A percentile compares a stretch with the other conserved stretches of the same genome.
Evolutionary conservation across 441 rosid genomes (phyloP).

Genomic region (Gossypium schwendimanii): DNA sequence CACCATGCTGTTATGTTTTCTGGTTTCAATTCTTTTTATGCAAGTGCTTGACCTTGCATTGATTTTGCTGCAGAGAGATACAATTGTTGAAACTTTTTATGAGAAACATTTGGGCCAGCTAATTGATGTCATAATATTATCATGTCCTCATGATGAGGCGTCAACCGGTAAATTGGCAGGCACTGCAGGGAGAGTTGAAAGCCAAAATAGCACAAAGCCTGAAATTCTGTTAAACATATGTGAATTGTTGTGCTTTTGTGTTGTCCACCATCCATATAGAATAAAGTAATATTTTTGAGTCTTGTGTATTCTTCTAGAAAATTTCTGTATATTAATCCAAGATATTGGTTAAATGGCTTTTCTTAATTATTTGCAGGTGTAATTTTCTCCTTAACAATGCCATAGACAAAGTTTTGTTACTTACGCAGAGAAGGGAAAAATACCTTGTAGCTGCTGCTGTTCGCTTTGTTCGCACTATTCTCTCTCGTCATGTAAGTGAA

Average conservation of each 20-base stretch:
- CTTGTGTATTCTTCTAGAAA: slow-evolving; percentile 5
- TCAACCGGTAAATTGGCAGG: slow-evolving; percentile 40
- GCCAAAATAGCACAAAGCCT: slow-evolving; percentile 52
- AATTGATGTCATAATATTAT: slow-evolving; percentile 75
- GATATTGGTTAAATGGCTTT: slow-evolving; percentile 8
- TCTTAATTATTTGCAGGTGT: slow-evolving; percentile 55
- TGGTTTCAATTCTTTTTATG: not conserved
- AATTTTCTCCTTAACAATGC: slow-evolving; percentile 83
- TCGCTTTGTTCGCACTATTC: slow-evolving; percentile 90
- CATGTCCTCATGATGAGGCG: slow-evolving; percentile 46
- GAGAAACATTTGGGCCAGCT: slow-evolving; percentile 91
- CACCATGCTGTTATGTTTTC: slow-evolving; percentile 13
- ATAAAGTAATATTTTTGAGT: slow-evolving; percentile 57
- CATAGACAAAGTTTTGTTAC: slow-evolving; percentile 77
- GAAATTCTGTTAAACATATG: slow-evolving; percentile 87
- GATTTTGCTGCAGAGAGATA: slow-evolving; percentile 66
- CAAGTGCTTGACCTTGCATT: slow-evolving; percentile 10
- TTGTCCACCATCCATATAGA: slow-evolving; percentile 87
- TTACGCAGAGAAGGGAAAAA: slow-evolving; percentile 83
- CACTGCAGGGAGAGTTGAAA: slow-evolving; percentile 39
- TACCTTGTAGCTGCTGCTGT: slow-evolving; percentile 95
- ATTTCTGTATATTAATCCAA: not conserved
- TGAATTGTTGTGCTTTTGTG: slow-evolving; percentile 93
- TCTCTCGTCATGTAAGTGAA: slow-evolving; percentile 73
- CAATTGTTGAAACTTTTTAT: slow-evolving; percentile 80